Base-by-base conservation (phyloP, 805 yeast genomes). In the Saccharomycopsis babjevae region DNA sequence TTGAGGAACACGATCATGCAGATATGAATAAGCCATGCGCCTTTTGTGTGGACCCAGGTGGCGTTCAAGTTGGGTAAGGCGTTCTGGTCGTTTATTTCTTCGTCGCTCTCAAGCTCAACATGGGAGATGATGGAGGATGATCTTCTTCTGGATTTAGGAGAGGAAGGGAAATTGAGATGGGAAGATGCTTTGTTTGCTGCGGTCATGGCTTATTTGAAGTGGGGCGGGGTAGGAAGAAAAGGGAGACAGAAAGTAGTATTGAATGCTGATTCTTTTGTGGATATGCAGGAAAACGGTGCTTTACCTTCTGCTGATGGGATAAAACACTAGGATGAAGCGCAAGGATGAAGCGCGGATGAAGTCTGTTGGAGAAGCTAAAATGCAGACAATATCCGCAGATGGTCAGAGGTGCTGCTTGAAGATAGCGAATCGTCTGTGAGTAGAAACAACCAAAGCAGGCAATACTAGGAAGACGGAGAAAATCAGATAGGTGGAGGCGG, bases 11-110 rank as follows among this genome's bases (percentile, higher is more conserved):
- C 69, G 61, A 93, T 89, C 56, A 94, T 80, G 34, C 91, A 96
- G 57, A 94, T 78, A 73, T 93, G 99, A 61, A 93, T 86, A 34
- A 86, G 77, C 99, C 99, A 94, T 0, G 98, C 98, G 56, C 96
- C 99, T 68, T 93, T 91, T 68, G 84, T 87, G 71, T 92, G 89
- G 38, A 94, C 97, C 99, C 99, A 93, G 67, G 85, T 85, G 32
- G 97, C 97, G 71, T 94, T 94, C 74, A 91, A 79, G 69, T 94
- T 94, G 34, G 96, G 92, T 66, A 88, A 83, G 57, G 91, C 77
- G 59, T 87, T 86, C 74, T 93, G 98, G 71, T 93, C 99, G 68
- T 86, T 89, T 72, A 86, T 89, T 50, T 92, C 96, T 67, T 93
- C 97, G 67, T 89, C 81, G 18, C 91, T 85, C 71, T 94, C 99